Percentiles rank a stretch among this genome's conserved stretches.
These are phyloP conservation scores for Hanseniaspora clermontiae DNA, from an alignment of 805 yeast genomes.

Conservation along the genomic window DNA sequence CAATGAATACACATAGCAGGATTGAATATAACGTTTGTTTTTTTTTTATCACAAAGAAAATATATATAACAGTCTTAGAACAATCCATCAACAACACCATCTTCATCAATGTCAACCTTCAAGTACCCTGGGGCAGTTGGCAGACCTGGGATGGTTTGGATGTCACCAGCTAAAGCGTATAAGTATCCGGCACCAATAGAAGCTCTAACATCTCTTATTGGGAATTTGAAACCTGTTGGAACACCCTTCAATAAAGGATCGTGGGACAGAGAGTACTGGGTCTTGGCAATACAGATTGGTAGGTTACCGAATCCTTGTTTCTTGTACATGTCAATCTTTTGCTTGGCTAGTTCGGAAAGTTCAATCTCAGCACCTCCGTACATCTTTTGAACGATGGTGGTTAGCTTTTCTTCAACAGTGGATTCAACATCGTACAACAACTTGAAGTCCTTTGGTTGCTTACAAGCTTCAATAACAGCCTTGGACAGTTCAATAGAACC, in stretches of 20 bases:
- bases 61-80: conserved; percentile 35
- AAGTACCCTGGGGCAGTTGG: conserved; percentile 94
- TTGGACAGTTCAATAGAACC: conserved; percentile 80
- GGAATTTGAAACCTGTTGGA: conserved; percentile 86
- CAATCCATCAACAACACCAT: conserved; percentile 88
- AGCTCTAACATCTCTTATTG: conserved; percentile 86
- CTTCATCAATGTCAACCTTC: conserved; percentile 84
- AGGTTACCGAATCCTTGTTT: conserved; percentile 78
- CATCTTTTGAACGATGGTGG: conserved; percentile 71
- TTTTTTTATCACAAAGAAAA: not conserved
- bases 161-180: conserved; percentile 92
- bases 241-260: conserved; percentile 90
- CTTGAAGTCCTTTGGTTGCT: conserved; percentile 37
- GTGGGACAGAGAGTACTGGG: conserved; percentile 91
- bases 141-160: conserved; percentile 93
- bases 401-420: conserved; percentile 67
- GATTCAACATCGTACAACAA: conserved; percentile 60
- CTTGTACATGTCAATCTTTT: conserved; percentile 70
- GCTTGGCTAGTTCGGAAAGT: conserved; percentile 65
- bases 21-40: not conserved
- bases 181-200: conserved; percentile 94
- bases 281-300: conserved; percentile 94
- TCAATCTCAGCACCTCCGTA: conserved; percentile 84
- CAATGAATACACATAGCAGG: too few species aligned
- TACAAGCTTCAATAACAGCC: conserved; percentile 65